Percentiles rank a stretch among this genome's conserved stretches.
These are phyloP conservation scores for Murraya koenigii DNA, from an alignment of 345 rosid species.

Conservation along the genomic window DNA sequence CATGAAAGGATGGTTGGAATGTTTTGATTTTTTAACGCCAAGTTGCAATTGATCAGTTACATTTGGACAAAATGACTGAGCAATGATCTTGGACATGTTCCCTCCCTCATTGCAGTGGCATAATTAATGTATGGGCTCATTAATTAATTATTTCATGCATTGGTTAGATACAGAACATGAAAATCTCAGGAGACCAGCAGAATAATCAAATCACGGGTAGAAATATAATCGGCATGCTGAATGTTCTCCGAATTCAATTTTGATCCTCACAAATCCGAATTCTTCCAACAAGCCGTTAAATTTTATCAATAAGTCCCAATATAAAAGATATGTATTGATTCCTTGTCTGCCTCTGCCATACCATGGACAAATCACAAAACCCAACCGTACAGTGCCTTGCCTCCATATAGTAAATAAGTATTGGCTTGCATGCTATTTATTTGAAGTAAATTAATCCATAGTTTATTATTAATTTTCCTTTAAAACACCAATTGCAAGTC, in stretches of 20 bases:
- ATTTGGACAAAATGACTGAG: background rate
- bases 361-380: conserved; percentile 10
- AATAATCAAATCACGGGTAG: conserved; percentile 12
- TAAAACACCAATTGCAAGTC: background rate
- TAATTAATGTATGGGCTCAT: conserved; percentile 3
- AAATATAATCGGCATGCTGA: background rate
- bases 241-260: background rate
- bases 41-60: background rate
- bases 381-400: conserved; percentile 5
- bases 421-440: too few relatives aligned
- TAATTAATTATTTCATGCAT: too few relatives aligned
- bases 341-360: conserved; percentile 12
- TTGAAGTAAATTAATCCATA: too few relatives aligned
- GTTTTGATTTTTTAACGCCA: background rate
- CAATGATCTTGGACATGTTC: conserved; percentile 8
- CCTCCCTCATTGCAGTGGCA: conserved; percentile 16
- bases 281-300: background rate
- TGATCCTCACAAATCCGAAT: background rate
- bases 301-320: conserved; percentile 3
- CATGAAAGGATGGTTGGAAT: background rate
- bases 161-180: background rate
- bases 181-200: conserved; percentile 11
- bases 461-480: background rate
- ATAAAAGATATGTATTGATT: background rate
- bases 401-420: background rate